phyloP scores from a whole-genome alignment of 2,329 filamentous ascomycete genomes.

The Fusarium sp. region DNA sequence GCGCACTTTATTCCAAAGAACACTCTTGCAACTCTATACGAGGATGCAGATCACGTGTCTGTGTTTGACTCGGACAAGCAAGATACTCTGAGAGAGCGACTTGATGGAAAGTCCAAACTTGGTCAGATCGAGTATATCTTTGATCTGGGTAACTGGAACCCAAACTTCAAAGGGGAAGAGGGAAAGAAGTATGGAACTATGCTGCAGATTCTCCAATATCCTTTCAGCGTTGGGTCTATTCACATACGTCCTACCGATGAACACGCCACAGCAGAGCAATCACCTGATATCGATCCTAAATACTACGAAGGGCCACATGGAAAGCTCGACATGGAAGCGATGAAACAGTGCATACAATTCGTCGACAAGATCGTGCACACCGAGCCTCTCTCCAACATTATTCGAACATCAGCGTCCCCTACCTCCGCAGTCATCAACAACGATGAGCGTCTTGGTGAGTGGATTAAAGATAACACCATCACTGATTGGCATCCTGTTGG shows the following conservation, averaged over 20 bases:
- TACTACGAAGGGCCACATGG: constrained; percentile 59
- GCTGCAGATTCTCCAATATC: constrained; percentile 65
- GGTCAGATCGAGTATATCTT: constrained; percentile 66
- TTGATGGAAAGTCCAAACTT: constrained; percentile 50
- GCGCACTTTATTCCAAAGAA: constrained; percentile 50
- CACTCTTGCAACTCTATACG: constrained; percentile 39
- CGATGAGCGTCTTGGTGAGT: constrained; percentile 38
- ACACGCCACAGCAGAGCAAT: constrained; percentile 41
- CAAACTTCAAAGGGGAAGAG: constrained; percentile 51
- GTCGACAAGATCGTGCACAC: constrained; percentile 56
- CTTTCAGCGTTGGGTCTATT: constrained; percentile 62
- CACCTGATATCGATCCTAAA: constrained; percentile 57
- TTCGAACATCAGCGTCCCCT: constrained; percentile 51
- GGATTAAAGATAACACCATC: constrained; percentile 50
- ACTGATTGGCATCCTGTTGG: constrained; percentile 58
- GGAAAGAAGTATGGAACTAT: constrained; percentile 63
- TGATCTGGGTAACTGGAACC: constrained; percentile 62
- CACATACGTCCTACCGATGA: constrained; percentile 55
- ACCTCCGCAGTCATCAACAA: constrained; percentile 34
- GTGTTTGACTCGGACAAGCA: constrained; percentile 44
- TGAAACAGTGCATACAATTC: constrained; percentile 58
- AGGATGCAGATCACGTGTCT: constrained; percentile 40
- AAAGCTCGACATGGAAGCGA: constrained; percentile 58
- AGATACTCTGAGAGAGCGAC: constrained; percentile 51
- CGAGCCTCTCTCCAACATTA: constrained; percentile 54